Evolutionary conservation across 768 basidiomycete genomes (phyloP).

Genomic region (Arthromyces matolae): DNA sequence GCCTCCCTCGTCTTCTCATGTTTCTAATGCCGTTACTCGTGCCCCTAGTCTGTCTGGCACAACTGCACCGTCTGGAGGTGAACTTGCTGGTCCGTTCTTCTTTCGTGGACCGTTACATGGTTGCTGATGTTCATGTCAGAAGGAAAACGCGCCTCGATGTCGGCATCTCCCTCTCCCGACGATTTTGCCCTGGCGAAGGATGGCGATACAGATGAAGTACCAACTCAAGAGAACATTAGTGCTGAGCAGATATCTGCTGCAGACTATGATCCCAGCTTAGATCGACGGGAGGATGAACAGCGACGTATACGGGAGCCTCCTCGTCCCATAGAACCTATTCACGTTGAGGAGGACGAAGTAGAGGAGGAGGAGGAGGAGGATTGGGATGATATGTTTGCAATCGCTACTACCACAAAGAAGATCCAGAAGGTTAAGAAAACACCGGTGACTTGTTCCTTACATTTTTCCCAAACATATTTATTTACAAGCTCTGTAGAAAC

Average conservation of each 20-base stretch:
- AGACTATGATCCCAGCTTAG: slow-evolving; percentile 80
- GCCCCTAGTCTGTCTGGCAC: slow-evolving; percentile 42
- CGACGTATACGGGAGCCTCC: slow-evolving; percentile 49
- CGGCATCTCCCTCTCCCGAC: slow-evolving; percentile 54
- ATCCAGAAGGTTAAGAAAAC: slow-evolving; percentile 59
- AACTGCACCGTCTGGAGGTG: no score
- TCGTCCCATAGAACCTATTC: slow-evolving; percentile 31
- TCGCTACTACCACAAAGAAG: slow-evolving; percentile 43
- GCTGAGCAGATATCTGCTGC: slow-evolving; percentile 83
- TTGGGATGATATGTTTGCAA: slow-evolving; percentile 94
- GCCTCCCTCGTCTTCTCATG: slow-evolving; percentile 52
- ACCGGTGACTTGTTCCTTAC: slow-evolving; percentile 29
- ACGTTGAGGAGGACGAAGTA: slow-evolving; percentile 47
- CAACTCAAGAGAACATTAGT: slow-evolving; percentile 42
- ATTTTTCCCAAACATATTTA: neutral
- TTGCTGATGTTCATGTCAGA: no score
- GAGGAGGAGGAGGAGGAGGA: slow-evolving; percentile 78
- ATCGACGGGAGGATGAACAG: slow-evolving; percentile 81
- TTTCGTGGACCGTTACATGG: no score
- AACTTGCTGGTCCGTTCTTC: no score
- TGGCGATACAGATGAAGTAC: slow-evolving; percentile 45
- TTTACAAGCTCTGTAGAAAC: slow-evolving; percentile 27
- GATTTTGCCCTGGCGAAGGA: slow-evolving; percentile 71
- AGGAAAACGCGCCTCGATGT: slow-evolving; percentile 53
- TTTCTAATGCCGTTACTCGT: slow-evolving; percentile 65